These are phyloP conservation scores for Nemania sp. DNA, from an alignment of 2,329 filamentous ascomycete genomes.

Conservation along the genomic window DNA sequence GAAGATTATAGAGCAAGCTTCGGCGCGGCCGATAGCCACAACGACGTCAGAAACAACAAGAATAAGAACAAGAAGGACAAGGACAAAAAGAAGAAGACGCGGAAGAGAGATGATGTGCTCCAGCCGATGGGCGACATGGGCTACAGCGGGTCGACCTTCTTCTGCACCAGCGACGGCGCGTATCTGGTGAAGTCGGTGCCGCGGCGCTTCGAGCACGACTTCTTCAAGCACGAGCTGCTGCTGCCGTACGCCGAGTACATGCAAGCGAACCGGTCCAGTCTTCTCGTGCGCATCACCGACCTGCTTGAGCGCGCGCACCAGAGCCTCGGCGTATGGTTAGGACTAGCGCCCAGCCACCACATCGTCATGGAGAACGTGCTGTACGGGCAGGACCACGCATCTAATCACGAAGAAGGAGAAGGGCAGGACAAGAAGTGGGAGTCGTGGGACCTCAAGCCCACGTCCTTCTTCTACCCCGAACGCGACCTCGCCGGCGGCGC, in stretches of 20 bases:
- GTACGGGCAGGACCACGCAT: constrained; percentile 57
- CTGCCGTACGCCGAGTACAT: constrained; percentile 67
- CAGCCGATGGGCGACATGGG: constrained; percentile 68
- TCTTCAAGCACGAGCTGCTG: constrained; percentile 69
- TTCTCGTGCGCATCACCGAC: constrained; percentile 73
- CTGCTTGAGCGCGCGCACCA: constrained; percentile 60
- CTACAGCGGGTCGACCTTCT: constrained; percentile 77
- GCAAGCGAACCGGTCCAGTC: constrained; percentile 58
- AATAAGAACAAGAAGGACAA: not conserved
- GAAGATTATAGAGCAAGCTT: constrained; percentile 59
- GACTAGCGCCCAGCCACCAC: constrained; percentile 68
- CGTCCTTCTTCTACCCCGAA: constrained; percentile 75
- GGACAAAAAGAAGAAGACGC: constrained; percentile 22
- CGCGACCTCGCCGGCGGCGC: constrained; percentile 68
- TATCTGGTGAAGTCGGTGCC: constrained; percentile 74
- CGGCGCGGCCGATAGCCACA: constrained; percentile 38
- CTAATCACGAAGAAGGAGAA: constrained; percentile 32
- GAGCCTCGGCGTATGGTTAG: constrained; percentile 62
- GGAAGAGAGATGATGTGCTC: constrained; percentile 45
- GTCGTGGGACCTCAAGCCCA: constrained; percentile 74
- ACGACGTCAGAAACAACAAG: not conserved
- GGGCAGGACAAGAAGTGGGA: constrained; percentile 56
- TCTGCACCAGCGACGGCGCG: constrained; percentile 65
- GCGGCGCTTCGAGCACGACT: constrained; percentile 68
- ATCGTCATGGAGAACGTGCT: constrained; percentile 79